Evolutionary conservation across 805 yeast species (phyloP), one percentile per base, ranked within the genome.

Genomic region (Yamadazyma paraphyllophila): DNA sequence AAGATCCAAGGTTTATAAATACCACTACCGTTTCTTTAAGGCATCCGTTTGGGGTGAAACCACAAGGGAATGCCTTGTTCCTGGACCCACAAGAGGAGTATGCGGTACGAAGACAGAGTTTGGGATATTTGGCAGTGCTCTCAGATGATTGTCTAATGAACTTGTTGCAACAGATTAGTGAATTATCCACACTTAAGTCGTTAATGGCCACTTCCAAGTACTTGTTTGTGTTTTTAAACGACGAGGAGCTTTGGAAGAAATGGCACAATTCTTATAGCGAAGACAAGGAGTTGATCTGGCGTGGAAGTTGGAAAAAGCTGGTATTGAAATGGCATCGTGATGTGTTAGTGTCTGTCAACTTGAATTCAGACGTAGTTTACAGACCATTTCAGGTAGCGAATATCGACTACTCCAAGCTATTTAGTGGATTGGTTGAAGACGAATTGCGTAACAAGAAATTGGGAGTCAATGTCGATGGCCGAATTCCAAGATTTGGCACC

Each of bases 341-440:
- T 12, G 53, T 82, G 7, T 73, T 74, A 47, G 63, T 82, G 17
- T 66, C 70, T 0, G 76, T 67, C 24, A 75, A 76, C 48, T 55
- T 80, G 27, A 55, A 89, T 59, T 85, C 95, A 0, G 97, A 90
- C 58, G 53, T 78, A n/a, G 62, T 91, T 11, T 90, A 83, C 61
- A 73, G 94, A 41, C 96, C 97, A 2, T 89, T 78, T 56, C 94
- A 88, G 57, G 83, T 94, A 51, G 74, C 95, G 0, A 85, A 83
- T 51, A 71, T 88, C 14, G 75, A 85, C 57, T 87, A 86, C 60
- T 53, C 60, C 4, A 58, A 63, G 20, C 56, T 80, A 3, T 79
- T 85, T 53, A 59, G 65, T 24, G 71, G 71, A 32, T 58, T 83
- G 3, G 73, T 83, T 4, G 63, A 59, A 1, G 80, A 77, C 45